Percentiles rank a stretch among this genome's conserved stretches.
These are phyloP conservation scores for Colletotrichum coccodes DNA, from an alignment of 2,329 filamentous ascomycete species.

Conservation along the genomic window DNA sequence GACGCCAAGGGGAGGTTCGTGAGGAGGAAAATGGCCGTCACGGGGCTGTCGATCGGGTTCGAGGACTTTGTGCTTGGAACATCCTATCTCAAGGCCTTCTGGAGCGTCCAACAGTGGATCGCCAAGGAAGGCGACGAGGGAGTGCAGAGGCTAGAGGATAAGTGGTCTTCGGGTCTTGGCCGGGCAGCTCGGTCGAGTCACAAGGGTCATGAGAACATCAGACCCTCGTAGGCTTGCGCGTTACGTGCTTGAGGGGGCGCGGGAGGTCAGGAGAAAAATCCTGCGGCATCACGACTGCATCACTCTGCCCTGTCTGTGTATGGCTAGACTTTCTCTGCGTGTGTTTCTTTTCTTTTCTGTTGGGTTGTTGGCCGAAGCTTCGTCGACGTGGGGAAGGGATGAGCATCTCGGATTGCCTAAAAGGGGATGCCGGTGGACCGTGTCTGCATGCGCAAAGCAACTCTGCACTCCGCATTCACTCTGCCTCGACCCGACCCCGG, in stretches of 20 bases:
- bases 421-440: slow-evolving; percentile 18
- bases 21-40: slow-evolving; percentile 41
- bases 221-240: slow-evolving; percentile 14
- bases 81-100: slow-evolving; percentile 39
- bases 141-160: slow-evolving; percentile 23
- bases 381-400: slow-evolving; percentile 39
- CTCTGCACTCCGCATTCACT: slow-evolving; percentile 28
- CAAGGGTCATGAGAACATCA: not conserved
- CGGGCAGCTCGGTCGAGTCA: not conserved
- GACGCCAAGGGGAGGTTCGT: slow-evolving; percentile 41
- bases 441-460: not conserved
- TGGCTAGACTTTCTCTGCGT: not conserved
- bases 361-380: slow-evolving; percentile 16
- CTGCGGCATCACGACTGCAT: slow-evolving; percentile 9
- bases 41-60: slow-evolving; percentile 40
- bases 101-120: slow-evolving; percentile 43
- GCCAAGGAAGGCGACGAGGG: slow-evolving; percentile 23
- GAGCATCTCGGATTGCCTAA: slow-evolving; percentile 29
- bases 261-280: not conserved
- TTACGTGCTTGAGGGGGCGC: not conserved
- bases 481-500: not conserved
- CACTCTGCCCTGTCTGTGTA: not conserved
- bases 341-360: not conserved
- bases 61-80: slow-evolving; percentile 40
- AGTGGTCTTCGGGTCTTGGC: slow-evolving; percentile 22